Percentiles rank a stretch among this genome's conserved stretches.
These are phyloP conservation scores for Lignosus rhinocerotis DNA, from an alignment of 1,284 basidiomycete species.

Conservation along the genomic window DNA sequence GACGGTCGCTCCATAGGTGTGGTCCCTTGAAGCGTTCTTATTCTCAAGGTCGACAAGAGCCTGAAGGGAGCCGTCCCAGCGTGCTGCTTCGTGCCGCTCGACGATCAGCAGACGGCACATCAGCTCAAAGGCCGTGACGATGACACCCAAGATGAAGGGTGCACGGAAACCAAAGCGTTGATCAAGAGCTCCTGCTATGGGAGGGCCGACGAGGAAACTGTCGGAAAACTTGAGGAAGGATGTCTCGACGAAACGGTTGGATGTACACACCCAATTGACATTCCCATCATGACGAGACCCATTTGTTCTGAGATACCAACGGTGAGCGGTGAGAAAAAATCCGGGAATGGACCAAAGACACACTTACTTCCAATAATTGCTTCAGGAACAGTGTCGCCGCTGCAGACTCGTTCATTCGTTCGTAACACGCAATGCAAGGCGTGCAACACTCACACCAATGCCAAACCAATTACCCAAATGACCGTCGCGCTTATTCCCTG, in stretches of 20 bases:
- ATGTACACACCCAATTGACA: conserved; percentile 58
- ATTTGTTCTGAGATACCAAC: conserved; percentile 54
- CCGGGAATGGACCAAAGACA: neutral
- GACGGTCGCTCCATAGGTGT: conserved; percentile 6
- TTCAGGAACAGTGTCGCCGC: conserved; percentile 70
- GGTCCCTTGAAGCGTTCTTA: neutral
- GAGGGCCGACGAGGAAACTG: conserved; percentile 61
- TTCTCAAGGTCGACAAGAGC: conserved; percentile 18
- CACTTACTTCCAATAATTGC: conserved; percentile 58
- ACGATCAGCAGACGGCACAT: conserved; percentile 62
- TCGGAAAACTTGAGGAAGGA: neutral
- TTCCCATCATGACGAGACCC: conserved; percentile 70
- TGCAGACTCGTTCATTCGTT: conserved; percentile 28
- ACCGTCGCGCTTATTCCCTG: conserved; percentile 76
- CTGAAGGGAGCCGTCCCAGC: conserved; percentile 52
- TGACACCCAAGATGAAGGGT: conserved; percentile 74
- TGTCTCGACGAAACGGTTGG: neutral
- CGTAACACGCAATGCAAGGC: neutral
- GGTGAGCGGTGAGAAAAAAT: neutral
- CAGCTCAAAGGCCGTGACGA: conserved; percentile 60
- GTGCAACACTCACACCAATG: conserved; percentile 57
- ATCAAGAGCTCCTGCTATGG: conserved; percentile 72
- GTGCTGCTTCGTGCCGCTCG: conserved; percentile 58
- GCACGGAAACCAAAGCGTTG: conserved; percentile 67
- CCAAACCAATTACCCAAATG: conserved; percentile 76